phyloP scores from a whole-genome alignment of 2,329 filamentous ascomycete genomes.

The Metarhizium rileyi region DNA sequence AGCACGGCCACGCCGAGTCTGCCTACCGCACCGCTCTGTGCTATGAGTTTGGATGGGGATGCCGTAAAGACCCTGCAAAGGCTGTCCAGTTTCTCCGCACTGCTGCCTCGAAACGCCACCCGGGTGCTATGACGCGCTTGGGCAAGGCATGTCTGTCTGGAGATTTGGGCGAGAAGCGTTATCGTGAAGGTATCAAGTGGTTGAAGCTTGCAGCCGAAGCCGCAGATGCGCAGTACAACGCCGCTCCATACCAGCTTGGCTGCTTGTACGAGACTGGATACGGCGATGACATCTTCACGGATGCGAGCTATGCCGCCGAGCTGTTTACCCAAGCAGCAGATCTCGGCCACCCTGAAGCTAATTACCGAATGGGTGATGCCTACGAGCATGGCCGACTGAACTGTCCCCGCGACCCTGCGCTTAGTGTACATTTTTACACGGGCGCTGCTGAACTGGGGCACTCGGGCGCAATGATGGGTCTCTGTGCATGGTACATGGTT shows the following conservation, averaged over 20 bases:
- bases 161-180: conserved; percentile 78
- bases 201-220: conserved; percentile 85
- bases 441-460: conserved; percentile 79
- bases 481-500: conserved; percentile 98
- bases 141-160: conserved; percentile 84
- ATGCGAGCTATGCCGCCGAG: conserved; percentile 83
- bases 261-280: conserved; percentile 86
- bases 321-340: conserved; percentile 92
- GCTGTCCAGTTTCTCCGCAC: conserved; percentile 88
- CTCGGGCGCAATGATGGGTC: conserved; percentile 87
- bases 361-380: conserved; percentile 83
- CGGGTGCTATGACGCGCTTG: conserved; percentile 86
- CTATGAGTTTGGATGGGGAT: conserved; percentile 98
- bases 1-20: conserved; percentile 94
- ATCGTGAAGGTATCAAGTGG: conserved; percentile 92
- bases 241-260: conserved; percentile 83
- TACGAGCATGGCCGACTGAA: conserved; percentile 86
- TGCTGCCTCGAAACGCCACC: conserved; percentile 87
- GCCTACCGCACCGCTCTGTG: conserved; percentile 87
- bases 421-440: conserved; percentile 97
- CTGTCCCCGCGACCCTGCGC: conserved; percentile 81
- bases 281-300: conserved; percentile 87
- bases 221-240: conserved; percentile 85
- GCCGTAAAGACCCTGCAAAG: conserved; percentile 78
- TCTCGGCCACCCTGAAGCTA: conserved; percentile 77